A percentile compares a stretch with the other conserved stretches of the same genome.
Evolutionary conservation across 768 basidiomycete species (phyloP).

Genomic region (Leccinum subtestaceum): DNA sequence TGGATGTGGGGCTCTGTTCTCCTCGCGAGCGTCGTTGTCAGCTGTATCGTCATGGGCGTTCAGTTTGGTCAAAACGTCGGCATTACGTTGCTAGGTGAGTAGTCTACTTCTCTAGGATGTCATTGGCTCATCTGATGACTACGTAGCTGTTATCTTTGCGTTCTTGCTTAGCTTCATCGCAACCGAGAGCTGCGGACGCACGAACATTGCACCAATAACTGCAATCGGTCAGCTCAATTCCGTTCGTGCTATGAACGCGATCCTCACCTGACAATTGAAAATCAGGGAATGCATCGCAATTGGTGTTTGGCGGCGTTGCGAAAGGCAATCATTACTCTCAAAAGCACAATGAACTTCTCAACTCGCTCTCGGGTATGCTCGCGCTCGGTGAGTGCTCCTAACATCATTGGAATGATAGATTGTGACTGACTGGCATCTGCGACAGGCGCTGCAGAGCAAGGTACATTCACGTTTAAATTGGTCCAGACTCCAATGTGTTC

Average conservation of each 20-base stretch:
- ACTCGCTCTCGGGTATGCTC: neutral
- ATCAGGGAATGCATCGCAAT: neutral
- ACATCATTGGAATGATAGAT: neutral
- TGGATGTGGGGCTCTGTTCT: neutral
- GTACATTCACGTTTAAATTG: neutral
- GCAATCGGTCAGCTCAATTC: neutral
- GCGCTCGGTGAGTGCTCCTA: neutral
- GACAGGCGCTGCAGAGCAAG: constrained; percentile 1
- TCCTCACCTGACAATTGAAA: neutral
- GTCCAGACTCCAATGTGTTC: neutral
- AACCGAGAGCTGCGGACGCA: neutral
- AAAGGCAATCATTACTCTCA: neutral
- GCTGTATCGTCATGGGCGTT: neutral
- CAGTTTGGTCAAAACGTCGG: neutral
- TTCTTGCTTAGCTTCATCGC: neutral
- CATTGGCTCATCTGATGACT: neutral
- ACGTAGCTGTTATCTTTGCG: neutral
- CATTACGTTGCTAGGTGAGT: neutral
- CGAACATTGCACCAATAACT: neutral
- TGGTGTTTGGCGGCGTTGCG: neutral
- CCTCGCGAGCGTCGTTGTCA: neutral
- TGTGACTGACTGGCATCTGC: neutral
- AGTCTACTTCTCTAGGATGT: neutral
- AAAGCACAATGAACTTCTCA: neutral
- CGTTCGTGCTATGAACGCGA: neutral